Base-by-base conservation (phyloP, 2,329 filamentous ascomycete species). In the Aureobasidium pullulans region DNA sequence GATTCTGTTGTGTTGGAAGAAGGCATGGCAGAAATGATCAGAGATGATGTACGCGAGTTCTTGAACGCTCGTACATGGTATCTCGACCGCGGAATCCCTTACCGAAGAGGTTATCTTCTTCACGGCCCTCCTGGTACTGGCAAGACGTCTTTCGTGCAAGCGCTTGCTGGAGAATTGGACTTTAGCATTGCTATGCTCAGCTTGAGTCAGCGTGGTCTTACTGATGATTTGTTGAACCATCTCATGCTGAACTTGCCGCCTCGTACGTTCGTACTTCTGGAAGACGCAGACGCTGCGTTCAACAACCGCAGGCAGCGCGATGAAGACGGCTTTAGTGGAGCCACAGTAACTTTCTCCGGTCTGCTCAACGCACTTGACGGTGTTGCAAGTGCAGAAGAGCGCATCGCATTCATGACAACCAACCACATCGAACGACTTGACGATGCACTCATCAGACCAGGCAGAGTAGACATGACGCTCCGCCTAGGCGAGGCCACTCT, bases 131-230 rank as follows among this genome's bases (percentile, higher is more conserved):
- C 92, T 0, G 92, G 92, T 0, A 96, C 88, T 43, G 95, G 90
- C 37, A 97, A 96, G 77, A 96, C 88, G 62, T 96, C 90, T 0
- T 97, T 99, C 66, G 96, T 99, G 63, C 91, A 96, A 73, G 92
- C 94, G 0, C 77, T 99, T 43, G 94, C 94, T 0, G 93, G 91
- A n/a, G 86, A 94, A 68, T 75, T 96, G 60, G 90, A 96, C 70
- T 96, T 93, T 72, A 89, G 89, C 66, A 94, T 96, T 66, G 91
- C 92, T 56, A 92, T 96, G 75, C 80, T 96, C 64, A 96, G 96
- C 66, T 81, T 96, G 32, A 94, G 89, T 73, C 90, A 96, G 75
- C 82, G 90, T 58, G 92, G 92, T 15, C 81, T 96, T 69, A 96
- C 90, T 2, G 93, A 96, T 66, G 90, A 96, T 70, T 85, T 92